Evolutionary conservation across 2,329 filamentous ascomycete species (phyloP), one percentile per base, ranked within the genome.

Genomic region (Cyanodermella asteris): DNA sequence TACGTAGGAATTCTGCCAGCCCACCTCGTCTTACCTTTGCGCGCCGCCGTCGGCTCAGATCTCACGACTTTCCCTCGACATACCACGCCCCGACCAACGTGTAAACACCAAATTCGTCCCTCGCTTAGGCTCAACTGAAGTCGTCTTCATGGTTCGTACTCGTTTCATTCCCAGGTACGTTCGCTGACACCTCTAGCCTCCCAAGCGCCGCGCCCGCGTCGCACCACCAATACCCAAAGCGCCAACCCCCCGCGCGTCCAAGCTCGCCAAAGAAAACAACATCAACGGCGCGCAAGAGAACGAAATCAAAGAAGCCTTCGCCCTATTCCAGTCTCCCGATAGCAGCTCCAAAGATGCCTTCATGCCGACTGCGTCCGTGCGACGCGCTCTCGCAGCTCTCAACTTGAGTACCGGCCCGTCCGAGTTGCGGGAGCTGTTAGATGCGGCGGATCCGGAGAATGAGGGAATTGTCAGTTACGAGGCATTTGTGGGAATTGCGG

Each of bases 261-360:
- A 81, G 47, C 76, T 93, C 38, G 84, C 84, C 16, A 84, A 82
- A 51, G 80, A 91, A 43, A 71, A 93, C 60, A 72, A 81, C 46
- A 68, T 94, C 42, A 72, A 68, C 9, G 73, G 71, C 20, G 67
- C 73, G 34, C 74, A 93, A 50, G 84, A 94, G 51, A 62, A 64
- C 37, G 81, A 93, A 51, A 91, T 97, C 43, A 71, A 68, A 40
- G 82, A 93, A 48, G 82, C 82, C 9, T 94, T 87, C 47, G 59
- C 64, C 13, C 61, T 94, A 6, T 97, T 94, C 46, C 56, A 70
- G 2, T 35, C 41, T 2, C 31, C 38, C 35, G 84, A 76, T 39
- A 81, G 82, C 10, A 62, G 93, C 16, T 22, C 64, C 61, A 3
- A 75, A 71, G 16, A 51, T 35, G 84, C 76, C 39, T 82, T 82